Evolutionary conservation across 192 early-diverging fungal genomes (phyloP).

Genomic region (Physocladia obscura): DNA sequence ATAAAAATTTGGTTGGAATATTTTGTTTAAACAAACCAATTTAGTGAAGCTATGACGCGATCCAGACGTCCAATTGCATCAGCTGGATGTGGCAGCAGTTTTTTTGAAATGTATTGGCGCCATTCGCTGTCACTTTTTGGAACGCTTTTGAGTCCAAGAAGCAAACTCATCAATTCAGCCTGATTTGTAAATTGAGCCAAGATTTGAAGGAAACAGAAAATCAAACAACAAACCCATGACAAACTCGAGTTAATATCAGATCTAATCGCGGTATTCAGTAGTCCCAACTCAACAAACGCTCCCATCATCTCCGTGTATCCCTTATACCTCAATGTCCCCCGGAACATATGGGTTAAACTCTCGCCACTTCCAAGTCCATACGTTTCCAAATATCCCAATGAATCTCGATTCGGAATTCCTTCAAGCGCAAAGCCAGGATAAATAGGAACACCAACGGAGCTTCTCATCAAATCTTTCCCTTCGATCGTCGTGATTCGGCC

Average conservation of each 20-base stretch:
- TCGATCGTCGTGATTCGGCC: conserved; percentile 74
- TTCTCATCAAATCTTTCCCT: conserved; percentile 85
- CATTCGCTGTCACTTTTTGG: conserved; percentile 6
- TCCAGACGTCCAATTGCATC: conserved; percentile 7
- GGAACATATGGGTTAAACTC: conserved; percentile 72
- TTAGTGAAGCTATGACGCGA: conserved; percentile 47
- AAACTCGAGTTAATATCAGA: background rate
- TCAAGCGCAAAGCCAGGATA: conserved; percentile 96
- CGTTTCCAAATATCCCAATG: conserved; percentile 86
- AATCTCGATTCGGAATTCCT: conserved; percentile 97
- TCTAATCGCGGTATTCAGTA: conserved; percentile 65
- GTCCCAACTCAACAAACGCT: conserved; percentile 88
- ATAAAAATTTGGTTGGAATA: background rate
- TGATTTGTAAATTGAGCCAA: no score
- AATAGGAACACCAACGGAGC: conserved; percentile 85
- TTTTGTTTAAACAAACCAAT: conserved; percentile 31
- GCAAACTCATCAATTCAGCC: conserved; percentile 46
- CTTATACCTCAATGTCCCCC: conserved; percentile 92
- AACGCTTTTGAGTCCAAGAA: background rate
- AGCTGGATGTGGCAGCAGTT: conserved; percentile 13
- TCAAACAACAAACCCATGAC: no score
- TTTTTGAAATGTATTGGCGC: conserved; percentile 4
- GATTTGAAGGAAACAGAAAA: no score
- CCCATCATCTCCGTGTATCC: conserved; percentile 97
- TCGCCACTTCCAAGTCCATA: conserved; percentile 76